Evolutionary conservation across 345 rosid species (phyloP), one percentile per base, ranked within the genome.

Genomic region (Combretum micranthum): DNA sequence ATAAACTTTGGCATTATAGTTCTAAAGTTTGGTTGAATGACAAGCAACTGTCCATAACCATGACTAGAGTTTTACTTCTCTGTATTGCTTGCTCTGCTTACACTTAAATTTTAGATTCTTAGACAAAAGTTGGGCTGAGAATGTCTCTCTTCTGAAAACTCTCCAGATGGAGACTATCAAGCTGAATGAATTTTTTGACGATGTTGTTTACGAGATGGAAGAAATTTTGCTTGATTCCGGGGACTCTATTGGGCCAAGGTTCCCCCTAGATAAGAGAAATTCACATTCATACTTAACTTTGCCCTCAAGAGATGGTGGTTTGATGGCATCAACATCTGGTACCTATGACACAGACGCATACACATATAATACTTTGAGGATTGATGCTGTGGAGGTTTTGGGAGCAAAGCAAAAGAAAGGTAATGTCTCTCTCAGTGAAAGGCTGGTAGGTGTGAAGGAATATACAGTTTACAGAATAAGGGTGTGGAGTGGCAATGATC

Each of bases 321-420:
- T 70, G 53, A 82, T 88, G 62, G 90, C 97, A 55, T 82, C 97
- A 17, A 80, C 82, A 17, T 85, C 97, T 48, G 80, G 73, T 62
- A 65, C 72, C 21, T 78, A 75, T 53, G 78, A 75, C 57, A 49
- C 71, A 58, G 74, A 64, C 65, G 64, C 80, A 47, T 64, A 55
- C 54, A 62, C 64, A 53, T 58, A 68, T 47, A 71, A 75, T 23
- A 57, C 72, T 14, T 61, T 50, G 47, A 83, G 78, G 74, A 79
- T 90, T 68, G 88, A 93, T 70, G 79, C 39, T 4, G 39, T 32
- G 39, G 95, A 90, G 72, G 90, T 90, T 59, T 77, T 90, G 3
- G 99, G 96, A 47, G 96, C 92, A 60, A 87, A 82, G 80, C 90
- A 87, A 75, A 85, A 80, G 84, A 84, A 77, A 72, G 99, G 99